Evolutionary conservation across 2,329 filamentous ascomycete genomes (phyloP).

Genomic region (Blumeriella jaapii): DNA sequence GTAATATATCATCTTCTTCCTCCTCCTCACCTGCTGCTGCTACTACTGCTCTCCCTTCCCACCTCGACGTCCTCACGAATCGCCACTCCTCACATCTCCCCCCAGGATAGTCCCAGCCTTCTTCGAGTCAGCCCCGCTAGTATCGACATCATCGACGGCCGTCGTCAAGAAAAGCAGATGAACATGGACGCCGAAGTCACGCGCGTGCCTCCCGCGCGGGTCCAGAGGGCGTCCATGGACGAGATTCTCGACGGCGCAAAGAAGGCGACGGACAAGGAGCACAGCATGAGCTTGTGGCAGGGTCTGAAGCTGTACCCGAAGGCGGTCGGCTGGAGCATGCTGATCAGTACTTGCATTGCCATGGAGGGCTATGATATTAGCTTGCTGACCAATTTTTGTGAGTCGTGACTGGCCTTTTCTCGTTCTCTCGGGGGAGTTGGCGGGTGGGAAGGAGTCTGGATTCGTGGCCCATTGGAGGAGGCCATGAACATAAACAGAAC

Average conservation of each 20-base stretch:
- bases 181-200: too few species aligned
- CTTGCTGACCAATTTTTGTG: constrained; percentile 23
- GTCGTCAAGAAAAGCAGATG: too few species aligned
- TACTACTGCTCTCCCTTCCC: too few species aligned
- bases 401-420: constrained; percentile 9
- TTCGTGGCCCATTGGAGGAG: too few species aligned
- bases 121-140: too few species aligned
- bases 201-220: not conserved
- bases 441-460: not conserved
- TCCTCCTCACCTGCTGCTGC: too few species aligned
- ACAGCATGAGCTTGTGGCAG: constrained; percentile 60
- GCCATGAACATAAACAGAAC: too few species aligned
- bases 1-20: too few species aligned
- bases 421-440: not conserved
- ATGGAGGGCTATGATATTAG: constrained; percentile 83
- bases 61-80: too few species aligned
- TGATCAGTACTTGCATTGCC: constrained; percentile 82
- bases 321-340: constrained; percentile 69
- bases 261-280: constrained; percentile 47
- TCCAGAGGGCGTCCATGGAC: constrained; percentile 19
- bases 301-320: constrained; percentile 77
- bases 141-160: too few species aligned
- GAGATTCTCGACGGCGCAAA: constrained; percentile 32
- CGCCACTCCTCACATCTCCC: too few species aligned
- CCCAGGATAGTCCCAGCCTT: too few species aligned